Percentiles rank a stretch among this genome's conserved stretches.
Evolutionary conservation across 352 stramenopile genomes (phyloP).

Genomic region (Phytopythium delawarense): DNA sequence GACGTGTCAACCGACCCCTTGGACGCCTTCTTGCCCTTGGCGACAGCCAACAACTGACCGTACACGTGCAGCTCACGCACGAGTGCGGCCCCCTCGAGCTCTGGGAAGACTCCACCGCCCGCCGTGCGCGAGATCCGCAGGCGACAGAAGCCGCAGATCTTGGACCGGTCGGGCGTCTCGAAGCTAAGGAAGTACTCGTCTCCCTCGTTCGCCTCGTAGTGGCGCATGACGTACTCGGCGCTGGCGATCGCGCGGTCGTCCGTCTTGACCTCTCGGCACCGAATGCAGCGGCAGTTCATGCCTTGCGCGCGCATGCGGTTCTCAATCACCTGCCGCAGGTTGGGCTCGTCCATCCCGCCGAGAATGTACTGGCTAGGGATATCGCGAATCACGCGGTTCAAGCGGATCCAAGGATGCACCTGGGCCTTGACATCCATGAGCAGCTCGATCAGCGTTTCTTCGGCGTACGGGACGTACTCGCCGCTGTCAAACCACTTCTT

Average conservation of each 20-base stretch:
- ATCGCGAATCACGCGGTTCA: conserved; percentile 93
- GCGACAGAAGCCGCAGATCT: conserved; percentile 90
- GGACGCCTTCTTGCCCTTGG: conserved; percentile 6
- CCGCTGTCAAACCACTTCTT: conserved; percentile 90
- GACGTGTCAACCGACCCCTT: conserved; percentile 5
- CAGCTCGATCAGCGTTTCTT: conserved; percentile 85
- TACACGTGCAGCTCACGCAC: conserved; percentile 91
- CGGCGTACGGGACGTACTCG: conserved; percentile 86
- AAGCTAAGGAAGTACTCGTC: conserved; percentile 92
- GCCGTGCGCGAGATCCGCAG: conserved; percentile 73
- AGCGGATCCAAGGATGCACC: conserved; percentile 93
- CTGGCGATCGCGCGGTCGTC: conserved; percentile 73
- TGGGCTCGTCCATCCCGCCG: conserved; percentile 90
- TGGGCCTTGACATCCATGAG: conserved; percentile 88
- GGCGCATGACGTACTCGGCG: conserved; percentile 65
- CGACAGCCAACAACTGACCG: conserved; percentile 73
- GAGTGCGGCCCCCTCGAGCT: conserved; percentile 75
- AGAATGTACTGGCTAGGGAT: conserved; percentile 94
- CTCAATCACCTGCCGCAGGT: conserved; percentile 87
- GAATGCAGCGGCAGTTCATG: conserved; percentile 85
- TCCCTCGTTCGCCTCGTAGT: conserved; percentile 85
- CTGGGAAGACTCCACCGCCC: conserved; percentile 67
- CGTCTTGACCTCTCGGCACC: conserved; percentile 89
- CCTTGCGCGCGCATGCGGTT: conserved; percentile 76
- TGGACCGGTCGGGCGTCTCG: conserved; percentile 84